These are phyloP conservation scores for Panus rudis DNA, from an alignment of 768 basidiomycete species.

Conservation along the genomic window DNA sequence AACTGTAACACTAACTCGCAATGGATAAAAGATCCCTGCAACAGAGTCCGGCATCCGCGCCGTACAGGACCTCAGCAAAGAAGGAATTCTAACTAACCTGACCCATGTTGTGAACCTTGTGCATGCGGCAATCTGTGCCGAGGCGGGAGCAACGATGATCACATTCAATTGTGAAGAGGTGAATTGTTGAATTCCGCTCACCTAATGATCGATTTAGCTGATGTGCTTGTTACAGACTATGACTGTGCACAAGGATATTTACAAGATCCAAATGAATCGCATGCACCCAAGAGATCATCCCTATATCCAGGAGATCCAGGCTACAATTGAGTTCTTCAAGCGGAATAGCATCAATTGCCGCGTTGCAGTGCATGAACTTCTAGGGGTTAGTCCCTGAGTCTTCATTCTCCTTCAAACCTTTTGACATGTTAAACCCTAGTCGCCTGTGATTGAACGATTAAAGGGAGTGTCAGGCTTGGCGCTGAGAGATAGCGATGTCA, in stretches of 20 bases:
- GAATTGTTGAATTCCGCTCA: conserved; percentile 24
- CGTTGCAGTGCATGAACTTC: no score
- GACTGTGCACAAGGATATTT: no score
- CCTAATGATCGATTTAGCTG: no score
- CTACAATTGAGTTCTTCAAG: conserved; percentile 38
- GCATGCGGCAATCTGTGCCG: conserved; percentile 51
- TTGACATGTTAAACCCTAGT: no score
- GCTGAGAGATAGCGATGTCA: no score
- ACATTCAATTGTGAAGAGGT: conserved; percentile 46
- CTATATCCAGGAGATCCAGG: conserved; percentile 41
- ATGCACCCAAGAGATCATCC: conserved; percentile 24
- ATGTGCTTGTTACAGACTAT: no score
- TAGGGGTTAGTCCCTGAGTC: no score
- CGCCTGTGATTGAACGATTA: no score
- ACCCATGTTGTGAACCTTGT: conserved; percentile 43
- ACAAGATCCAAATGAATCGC: conserved; percentile 12
- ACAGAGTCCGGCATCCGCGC: conserved; percentile 48
- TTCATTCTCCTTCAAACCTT: no score
- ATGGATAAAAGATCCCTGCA: conserved; percentile 62
- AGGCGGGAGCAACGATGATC: conserved; percentile 40
- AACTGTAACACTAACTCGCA: no score
- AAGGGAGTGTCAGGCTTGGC: no score
- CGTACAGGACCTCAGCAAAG: conserved; percentile 30
- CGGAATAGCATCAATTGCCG: conserved; percentile 31
- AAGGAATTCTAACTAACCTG: conserved; percentile 44